A percentile compares a stretch with the other conserved stretches of the same genome.
phyloP scores from a whole-genome alignment of 495 filamentous ascomycete species.

The Pseudomonodictys pantanalensis region DNA sequence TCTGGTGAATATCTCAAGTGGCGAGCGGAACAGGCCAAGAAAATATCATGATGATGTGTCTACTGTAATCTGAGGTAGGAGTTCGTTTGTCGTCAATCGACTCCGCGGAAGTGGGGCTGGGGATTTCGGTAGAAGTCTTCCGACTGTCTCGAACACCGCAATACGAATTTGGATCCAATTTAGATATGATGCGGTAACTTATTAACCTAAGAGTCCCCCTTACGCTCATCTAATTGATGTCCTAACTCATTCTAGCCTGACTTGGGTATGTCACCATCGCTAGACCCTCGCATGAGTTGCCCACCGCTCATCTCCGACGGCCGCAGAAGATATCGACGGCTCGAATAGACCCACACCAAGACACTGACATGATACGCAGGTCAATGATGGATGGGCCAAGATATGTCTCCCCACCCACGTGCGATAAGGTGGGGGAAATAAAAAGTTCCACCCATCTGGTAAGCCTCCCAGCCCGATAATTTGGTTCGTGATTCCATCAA shows the following conservation, averaged over 20 bases:
- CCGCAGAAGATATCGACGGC: neutral
- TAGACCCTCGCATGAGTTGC: too few species aligned
- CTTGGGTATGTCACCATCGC: too few species aligned
- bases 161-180: too few species aligned
- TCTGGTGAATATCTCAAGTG: conserved; percentile 21
- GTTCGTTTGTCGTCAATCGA: too few species aligned
- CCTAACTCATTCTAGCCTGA: too few species aligned
- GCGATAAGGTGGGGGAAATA: neutral
- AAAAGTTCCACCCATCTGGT: neutral
- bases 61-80: neutral
- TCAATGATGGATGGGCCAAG: neutral
- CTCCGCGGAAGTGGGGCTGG: too few species aligned
- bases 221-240: too few species aligned
- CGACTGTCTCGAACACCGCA: too few species aligned
- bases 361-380: neutral
- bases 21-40: conserved; percentile 7
- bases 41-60: too few species aligned
- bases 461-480: neutral
- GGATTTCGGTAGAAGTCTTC: too few species aligned
- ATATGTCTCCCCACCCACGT: neutral
- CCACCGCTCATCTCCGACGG: neutral
- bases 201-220: too few species aligned
- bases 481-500: neutral
- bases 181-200: too few species aligned
- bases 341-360: neutral